A percentile compares a stretch with the other conserved stretches of the same genome.
Conservation (phyloP, 208 protist species). For the Trichomonas vaginalis region DNA sequence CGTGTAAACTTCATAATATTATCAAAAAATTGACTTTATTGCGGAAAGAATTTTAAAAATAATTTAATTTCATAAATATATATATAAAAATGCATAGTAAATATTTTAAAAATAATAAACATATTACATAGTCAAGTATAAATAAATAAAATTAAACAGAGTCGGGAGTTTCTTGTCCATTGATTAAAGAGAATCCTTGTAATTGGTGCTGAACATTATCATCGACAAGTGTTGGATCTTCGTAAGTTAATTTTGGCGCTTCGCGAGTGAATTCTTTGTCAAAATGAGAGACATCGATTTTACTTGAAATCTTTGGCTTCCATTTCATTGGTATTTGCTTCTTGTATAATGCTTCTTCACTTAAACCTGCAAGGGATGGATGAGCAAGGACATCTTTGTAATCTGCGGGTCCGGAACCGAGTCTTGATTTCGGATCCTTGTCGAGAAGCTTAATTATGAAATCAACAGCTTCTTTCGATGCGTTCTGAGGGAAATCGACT, state of each 20-base stretch:
- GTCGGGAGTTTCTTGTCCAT: too few relatives aligned
- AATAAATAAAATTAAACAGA: too few relatives aligned
- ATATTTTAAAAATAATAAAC: too few relatives aligned
- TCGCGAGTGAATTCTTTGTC: slow-evolving; percentile 26
- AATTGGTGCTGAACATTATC: too few relatives aligned
- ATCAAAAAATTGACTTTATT: too few relatives aligned
- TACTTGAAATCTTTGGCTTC: background rate
- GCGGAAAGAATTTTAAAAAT: too few relatives aligned
- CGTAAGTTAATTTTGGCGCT: background rate
- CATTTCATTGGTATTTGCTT: slow-evolving; percentile 16
- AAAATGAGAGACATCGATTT: slow-evolving; percentile 20
- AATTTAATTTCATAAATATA: too few relatives aligned
- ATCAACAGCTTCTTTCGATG: slow-evolving; percentile 31
- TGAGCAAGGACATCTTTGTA: slow-evolving; percentile 37
- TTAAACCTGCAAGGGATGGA: slow-evolving; percentile 25
- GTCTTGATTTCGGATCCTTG: slow-evolving; percentile 25
- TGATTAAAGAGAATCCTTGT: too few relatives aligned
- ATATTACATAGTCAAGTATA: too few relatives aligned
- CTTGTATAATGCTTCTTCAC: background rate
- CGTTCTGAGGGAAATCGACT: slow-evolving; percentile 33
- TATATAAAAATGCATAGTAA: too few relatives aligned
- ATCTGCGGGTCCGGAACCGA: slow-evolving; percentile 27
- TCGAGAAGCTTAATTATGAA: slow-evolving; percentile 32
- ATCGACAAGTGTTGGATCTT: background rate
- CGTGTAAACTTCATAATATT: too few relatives aligned